These are phyloP conservation scores for Malus sylvestris DNA, from an alignment of 306 rosid species.

Conservation along the genomic window DNA sequence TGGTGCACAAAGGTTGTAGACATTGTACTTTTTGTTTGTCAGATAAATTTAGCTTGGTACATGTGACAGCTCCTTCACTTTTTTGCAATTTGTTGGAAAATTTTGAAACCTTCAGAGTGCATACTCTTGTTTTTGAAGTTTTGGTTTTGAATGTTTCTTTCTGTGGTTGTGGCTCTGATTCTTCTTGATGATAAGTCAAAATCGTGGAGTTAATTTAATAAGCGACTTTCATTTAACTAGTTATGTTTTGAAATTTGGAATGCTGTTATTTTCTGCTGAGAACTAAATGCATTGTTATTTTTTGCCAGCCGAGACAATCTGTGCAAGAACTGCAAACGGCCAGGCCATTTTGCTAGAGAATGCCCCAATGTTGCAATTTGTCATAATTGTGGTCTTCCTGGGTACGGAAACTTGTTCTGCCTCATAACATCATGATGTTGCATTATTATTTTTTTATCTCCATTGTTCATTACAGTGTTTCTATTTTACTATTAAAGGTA, in stretches of 20 bases:
- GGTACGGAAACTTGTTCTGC: conserved; percentile 45
- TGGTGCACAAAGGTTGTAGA: background rate
- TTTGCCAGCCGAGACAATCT: conserved; percentile 84
- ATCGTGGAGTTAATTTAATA: background rate
- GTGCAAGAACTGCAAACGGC: conserved; percentile 98
- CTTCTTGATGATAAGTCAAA: background rate
- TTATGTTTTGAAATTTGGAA: background rate
- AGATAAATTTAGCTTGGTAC: background rate
- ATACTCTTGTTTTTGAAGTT: background rate
- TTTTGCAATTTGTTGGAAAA: background rate
- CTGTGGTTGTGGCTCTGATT: background rate
- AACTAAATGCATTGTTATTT: conserved; percentile 10
- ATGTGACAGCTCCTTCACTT: background rate
- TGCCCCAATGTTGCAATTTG: conserved; percentile 98
- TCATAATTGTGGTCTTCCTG: conserved; percentile 93
- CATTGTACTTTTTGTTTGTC: background rate
- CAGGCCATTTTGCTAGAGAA: conserved; percentile 96
- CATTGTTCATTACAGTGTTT: background rate
- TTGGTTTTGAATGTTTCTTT: background rate
- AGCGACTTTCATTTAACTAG: background rate
- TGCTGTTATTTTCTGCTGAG: background rate
- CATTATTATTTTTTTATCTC: background rate
- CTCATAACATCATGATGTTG: background rate
- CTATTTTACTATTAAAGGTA: background rate
- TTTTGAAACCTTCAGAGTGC: background rate